Base-by-base conservation (phyloP, 1,139 yeast genomes). In the Ogataea hybrid region DNA sequence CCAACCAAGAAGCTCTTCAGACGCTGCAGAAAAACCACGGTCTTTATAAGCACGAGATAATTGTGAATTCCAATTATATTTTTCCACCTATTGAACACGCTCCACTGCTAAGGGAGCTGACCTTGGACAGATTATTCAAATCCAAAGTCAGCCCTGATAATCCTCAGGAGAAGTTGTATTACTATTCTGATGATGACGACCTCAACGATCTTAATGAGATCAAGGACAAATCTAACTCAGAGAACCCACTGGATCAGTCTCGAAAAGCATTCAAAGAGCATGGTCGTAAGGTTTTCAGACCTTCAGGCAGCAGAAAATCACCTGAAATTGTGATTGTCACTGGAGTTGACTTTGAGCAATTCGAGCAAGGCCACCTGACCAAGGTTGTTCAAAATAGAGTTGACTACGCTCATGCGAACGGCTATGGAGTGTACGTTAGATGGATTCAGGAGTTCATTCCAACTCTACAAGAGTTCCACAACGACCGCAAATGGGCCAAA, bases 391-490 rank as follows among this genome's bases (percentile, higher is more conserved):
- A 85, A 57, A 88, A 88, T 62, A 76, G 96, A 58, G 82, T 84
- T 23, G 84, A 83, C 56, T 89, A 88, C 57, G 95, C 94, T 7
- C 82, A 81, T 59, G 65, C 64, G 21, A 88, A 86, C 55, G 73
- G 74, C 32, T 88, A 82, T 61, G 97, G 95, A 12, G 64, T 86
- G 18, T 89, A 85, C 55, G 78, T 84, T 14, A 75, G 96, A 45
- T 89, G 95, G 87, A 60, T 74, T 30, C 92, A 86, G 62, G 96
- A 89, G 61, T 88, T 85, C 59, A 59, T 76, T 33, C 90, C 89
- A 11, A 57, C 70, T 32, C 58, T 82, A 44, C 70, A 74, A 39
- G 71, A 77, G 17, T 62, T 67, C 38, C 57, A 58, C 28, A 67
- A 65, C 47, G 66, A 72, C 48, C 63, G 67, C 30, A 75, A 73